A percentile compares a stretch with the other conserved stretches of the same genome.
Evolutionary conservation across 1,139 yeast genomes (phyloP).

Genomic region (Yarrowia galli): DNA sequence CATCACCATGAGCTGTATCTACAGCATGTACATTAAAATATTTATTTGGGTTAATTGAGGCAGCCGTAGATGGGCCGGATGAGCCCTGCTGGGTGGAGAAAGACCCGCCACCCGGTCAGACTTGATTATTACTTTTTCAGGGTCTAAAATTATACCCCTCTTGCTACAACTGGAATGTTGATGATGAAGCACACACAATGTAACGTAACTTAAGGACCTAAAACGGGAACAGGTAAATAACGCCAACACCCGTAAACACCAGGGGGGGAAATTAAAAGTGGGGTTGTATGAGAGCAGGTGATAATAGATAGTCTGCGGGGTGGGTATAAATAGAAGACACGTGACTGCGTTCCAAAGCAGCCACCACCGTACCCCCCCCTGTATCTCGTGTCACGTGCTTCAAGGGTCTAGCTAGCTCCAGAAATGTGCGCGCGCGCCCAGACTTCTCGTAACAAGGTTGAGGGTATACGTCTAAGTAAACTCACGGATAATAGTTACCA

Average conservation of each 20-base stretch:
- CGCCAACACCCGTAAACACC: slow-evolving; percentile 4
- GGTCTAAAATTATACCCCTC: slow-evolving; percentile 7
- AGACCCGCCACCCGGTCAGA: too few relatives aligned
- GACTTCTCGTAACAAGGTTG: background rate
- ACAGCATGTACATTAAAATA: slow-evolving; percentile 31
- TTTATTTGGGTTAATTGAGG: slow-evolving; percentile 7
- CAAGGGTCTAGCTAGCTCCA: too few relatives aligned
- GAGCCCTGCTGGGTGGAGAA: too few relatives aligned
- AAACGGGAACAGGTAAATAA: slow-evolving; percentile 18
- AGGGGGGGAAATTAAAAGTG: background rate
- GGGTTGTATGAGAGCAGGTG: too few relatives aligned
- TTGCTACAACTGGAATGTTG: slow-evolving; percentile 10
- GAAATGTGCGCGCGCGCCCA: too few relatives aligned
- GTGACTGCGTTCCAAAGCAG: background rate
- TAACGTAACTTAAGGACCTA: background rate
- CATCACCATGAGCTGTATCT: background rate
- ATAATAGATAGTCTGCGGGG: too few relatives aligned
- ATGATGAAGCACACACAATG: background rate
- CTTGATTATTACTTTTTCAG: background rate
- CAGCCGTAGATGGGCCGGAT: too few relatives aligned
- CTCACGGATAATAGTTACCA: background rate
- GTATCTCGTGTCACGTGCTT: too few relatives aligned
- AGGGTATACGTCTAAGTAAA: background rate
- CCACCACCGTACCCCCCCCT: too few relatives aligned
- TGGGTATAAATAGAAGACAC: background rate